phyloP scores from a whole-genome alignment of 495 filamentous ascomycete genomes.

The Bacidia gigantensis region DNA sequence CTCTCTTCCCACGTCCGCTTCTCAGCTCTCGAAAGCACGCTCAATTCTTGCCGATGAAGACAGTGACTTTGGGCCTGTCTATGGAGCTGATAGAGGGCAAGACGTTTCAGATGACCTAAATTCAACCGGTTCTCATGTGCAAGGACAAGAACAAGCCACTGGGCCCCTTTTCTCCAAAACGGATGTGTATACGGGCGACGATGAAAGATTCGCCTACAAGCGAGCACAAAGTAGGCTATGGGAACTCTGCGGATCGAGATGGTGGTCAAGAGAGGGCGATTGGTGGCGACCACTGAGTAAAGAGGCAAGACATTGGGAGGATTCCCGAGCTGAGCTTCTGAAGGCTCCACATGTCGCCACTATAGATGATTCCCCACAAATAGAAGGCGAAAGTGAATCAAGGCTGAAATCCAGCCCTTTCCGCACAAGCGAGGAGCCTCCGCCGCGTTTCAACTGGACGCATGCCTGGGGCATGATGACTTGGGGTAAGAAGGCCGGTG shows the following conservation, averaged over 20 bases:
- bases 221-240: constrained; percentile 51
- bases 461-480: constrained; percentile 40
- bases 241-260: constrained; percentile 49
- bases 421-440: constrained; percentile 27
- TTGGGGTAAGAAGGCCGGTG: constrained; percentile 40
- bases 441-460: constrained; percentile 32
- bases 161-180: constrained; percentile 40
- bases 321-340: background rate
- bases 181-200: constrained; percentile 51
- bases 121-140: too few species aligned
- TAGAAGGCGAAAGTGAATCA: constrained; percentile 16
- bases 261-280: constrained; percentile 41
- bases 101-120: too few species aligned
- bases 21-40: constrained; percentile 10
- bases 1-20: constrained; percentile 16
- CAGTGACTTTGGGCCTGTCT: constrained; percentile 21
- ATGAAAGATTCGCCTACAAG: constrained; percentile 60
- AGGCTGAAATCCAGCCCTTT: constrained; percentile 31
- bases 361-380: constrained; percentile 21
- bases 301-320: constrained; percentile 47
- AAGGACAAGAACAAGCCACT: too few species aligned
- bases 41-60: constrained; percentile 24
- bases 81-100: constrained; percentile 16
- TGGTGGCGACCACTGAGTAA: constrained; percentile 48
- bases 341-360: constrained; percentile 12